Conservation (phyloP, 495 filamentous ascomycete species). For the Pseudomonodictys pantanalensis region DNA sequence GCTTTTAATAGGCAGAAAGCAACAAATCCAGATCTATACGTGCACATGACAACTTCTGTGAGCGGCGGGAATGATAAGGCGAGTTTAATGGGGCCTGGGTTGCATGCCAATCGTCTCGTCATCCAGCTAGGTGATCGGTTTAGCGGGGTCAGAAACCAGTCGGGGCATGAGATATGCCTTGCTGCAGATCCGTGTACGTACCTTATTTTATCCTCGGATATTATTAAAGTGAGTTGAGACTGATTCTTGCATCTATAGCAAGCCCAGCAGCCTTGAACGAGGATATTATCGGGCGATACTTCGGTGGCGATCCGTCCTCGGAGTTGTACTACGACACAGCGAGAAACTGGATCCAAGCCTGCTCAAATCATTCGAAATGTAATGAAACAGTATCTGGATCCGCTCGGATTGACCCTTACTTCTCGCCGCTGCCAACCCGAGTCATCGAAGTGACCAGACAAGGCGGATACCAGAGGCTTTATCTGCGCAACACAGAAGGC, state of each 20-base stretch:
- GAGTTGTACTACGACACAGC: background rate
- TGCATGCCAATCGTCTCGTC: background rate
- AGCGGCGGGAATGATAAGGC: background rate
- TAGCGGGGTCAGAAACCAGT: background rate
- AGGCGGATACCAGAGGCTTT: too few species aligned
- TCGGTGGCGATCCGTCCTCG: background rate
- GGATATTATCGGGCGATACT: too few species aligned
- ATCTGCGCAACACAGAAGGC: background rate
- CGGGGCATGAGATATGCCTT: background rate
- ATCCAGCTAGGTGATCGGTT: conserved; percentile 3
- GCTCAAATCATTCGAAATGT: conserved; percentile 1
- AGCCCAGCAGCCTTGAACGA: too few species aligned
- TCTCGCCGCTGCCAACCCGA: background rate
- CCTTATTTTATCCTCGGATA: too few species aligned
- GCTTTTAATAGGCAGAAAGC: background rate
- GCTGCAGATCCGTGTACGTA: background rate
- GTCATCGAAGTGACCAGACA: too few species aligned
- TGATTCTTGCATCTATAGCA: too few species aligned
- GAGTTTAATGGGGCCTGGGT: background rate
- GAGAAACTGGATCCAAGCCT: background rate
- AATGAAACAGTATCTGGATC: conserved; percentile 9
- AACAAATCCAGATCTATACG: conserved; percentile 1
- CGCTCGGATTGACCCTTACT: background rate
- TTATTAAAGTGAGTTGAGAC: too few species aligned
- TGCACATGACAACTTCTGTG: conserved; percentile 6